Conservation (phyloP, 169 alveolate genomes). For the Perkinsus marinus region DNA sequence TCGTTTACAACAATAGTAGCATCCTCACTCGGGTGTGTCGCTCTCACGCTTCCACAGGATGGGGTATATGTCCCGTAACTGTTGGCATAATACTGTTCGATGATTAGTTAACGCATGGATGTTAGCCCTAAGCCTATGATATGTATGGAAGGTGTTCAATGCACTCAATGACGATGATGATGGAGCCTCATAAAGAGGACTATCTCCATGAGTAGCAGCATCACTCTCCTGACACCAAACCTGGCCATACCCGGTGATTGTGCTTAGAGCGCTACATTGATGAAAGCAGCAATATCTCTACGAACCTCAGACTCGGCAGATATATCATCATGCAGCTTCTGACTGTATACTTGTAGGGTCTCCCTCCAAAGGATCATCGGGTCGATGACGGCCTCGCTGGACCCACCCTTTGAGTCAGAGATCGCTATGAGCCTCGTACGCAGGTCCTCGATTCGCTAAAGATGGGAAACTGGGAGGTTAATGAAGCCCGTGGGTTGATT, state of each 20-base stretch:
- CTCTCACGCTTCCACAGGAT: neutral
- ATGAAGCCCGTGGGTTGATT: neutral
- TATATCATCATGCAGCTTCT: neutral
- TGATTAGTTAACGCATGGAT: neutral
- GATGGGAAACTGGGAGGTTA: neutral
- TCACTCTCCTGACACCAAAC: neutral
- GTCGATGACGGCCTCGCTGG: neutral
- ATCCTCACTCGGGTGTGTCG: neutral
- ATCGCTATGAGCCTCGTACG: neutral
- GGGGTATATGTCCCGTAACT: neutral
- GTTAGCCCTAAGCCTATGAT: neutral
- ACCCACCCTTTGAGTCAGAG: neutral
- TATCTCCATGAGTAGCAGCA: neutral
- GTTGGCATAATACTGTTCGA: neutral
- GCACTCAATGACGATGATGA: neutral
- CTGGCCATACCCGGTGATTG: neutral
- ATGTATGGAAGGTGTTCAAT: neutral
- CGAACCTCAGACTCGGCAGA: neutral
- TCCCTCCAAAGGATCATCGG: neutral
- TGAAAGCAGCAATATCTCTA: neutral
- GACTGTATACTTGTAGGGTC: neutral
- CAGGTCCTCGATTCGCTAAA: neutral
- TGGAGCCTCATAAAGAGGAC: neutral
- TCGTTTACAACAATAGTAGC: neutral
- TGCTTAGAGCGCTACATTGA: neutral